Evolutionary conservation across 2,329 filamentous ascomycete genomes (phyloP).

Genomic region (Sporothrix humicola): DNA sequence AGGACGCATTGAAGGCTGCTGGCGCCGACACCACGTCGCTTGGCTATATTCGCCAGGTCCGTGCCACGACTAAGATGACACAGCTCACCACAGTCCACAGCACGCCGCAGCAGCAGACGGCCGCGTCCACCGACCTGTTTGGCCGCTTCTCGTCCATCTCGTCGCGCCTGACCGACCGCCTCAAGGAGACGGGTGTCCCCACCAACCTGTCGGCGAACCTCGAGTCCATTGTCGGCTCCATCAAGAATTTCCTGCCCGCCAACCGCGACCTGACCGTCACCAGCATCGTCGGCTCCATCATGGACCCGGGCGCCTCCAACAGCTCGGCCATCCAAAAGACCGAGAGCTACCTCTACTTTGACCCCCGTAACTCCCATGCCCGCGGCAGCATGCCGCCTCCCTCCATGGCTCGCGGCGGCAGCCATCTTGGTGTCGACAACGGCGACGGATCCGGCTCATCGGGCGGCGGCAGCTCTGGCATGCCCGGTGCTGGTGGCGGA

Average conservation of each 20-base stretch:
- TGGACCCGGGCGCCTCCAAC: conserved; percentile 90
- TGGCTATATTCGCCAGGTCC: conserved; percentile 78
- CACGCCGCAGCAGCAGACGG: conserved; percentile 64
- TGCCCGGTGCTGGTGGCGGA: conserved; percentile 47
- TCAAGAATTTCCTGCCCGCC: conserved; percentile 96
- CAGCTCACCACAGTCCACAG: conserved; percentile 92
- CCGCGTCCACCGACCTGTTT: conserved; percentile 78
- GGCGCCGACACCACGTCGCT: conserved; percentile 79
- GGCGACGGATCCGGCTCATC: conserved; percentile 49
- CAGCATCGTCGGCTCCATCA: conserved; percentile 96
- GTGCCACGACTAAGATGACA: conserved; percentile 90
- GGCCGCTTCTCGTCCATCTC: conserved; percentile 92
- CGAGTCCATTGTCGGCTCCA: conserved; percentile 90
- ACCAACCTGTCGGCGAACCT: conserved; percentile 75
- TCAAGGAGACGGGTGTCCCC: conserved; percentile 86
- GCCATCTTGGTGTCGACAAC: conserved; percentile 39
- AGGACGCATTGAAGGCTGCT: conserved; percentile 77
- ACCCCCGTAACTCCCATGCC: conserved; percentile 90
- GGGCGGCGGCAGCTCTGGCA: conserved; percentile 41
- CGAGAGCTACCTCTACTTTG: conserved; percentile 96
- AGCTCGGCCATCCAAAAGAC: conserved; percentile 95
- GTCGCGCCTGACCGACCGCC: conserved; percentile 87
- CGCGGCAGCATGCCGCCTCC: conserved; percentile 88
- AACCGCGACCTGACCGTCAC: conserved; percentile 96
- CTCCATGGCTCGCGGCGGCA: conserved; percentile 59